phyloP scores from a whole-genome alignment of 2,329 filamentous ascomycete species.

The Seiridium unicorne region DNA sequence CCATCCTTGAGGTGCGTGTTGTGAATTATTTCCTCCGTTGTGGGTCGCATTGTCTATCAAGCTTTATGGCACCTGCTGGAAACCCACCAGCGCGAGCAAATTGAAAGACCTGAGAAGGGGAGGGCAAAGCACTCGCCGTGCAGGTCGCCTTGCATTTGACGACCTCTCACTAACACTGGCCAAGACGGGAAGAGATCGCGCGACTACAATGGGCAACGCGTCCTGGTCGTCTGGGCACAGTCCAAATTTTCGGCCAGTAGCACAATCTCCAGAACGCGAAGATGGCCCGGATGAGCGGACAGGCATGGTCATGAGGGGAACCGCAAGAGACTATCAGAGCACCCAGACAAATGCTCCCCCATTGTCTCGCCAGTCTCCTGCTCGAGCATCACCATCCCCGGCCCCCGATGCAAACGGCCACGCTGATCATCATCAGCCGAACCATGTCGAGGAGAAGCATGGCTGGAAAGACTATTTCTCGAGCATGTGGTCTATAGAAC shows the following conservation, averaged over 20 bases:
- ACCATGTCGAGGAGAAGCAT: slow-evolving; percentile 22
- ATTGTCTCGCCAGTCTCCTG: slow-evolving; percentile 12
- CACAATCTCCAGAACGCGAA: slow-evolving; percentile 9
- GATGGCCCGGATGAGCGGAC: slow-evolving; percentile 39
- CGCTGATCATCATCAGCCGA: slow-evolving; percentile 14
- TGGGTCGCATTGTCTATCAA: neutral
- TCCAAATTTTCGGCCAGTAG: slow-evolving; percentile 14
- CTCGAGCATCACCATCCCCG: slow-evolving; percentile 1
- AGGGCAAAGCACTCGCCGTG: too few relatives aligned
- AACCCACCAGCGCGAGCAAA: too few relatives aligned
- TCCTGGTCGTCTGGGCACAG: slow-evolving; percentile 14
- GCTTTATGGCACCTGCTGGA: neutral
- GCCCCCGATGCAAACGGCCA: slow-evolving; percentile 11
- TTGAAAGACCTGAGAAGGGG: too few relatives aligned
- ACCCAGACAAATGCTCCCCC: slow-evolving; percentile 21
- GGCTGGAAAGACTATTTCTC: slow-evolving; percentile 53
- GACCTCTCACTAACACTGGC: neutral
- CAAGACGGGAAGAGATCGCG: slow-evolving; percentile 41
- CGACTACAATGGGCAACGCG: slow-evolving; percentile 33
- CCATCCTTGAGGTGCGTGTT: slow-evolving; percentile 44
- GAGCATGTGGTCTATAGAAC: slow-evolving; percentile 62
- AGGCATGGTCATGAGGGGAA: slow-evolving; percentile 33
- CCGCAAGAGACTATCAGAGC: slow-evolving; percentile 38
- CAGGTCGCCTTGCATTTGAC: too few relatives aligned
- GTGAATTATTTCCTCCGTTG: neutral